A percentile compares a stretch with the other conserved stretches of the same genome.
These are phyloP conservation scores for Gomphus sp. DNA, from an alignment of 1,284 basidiomycete genomes.

Conservation along the genomic window DNA sequence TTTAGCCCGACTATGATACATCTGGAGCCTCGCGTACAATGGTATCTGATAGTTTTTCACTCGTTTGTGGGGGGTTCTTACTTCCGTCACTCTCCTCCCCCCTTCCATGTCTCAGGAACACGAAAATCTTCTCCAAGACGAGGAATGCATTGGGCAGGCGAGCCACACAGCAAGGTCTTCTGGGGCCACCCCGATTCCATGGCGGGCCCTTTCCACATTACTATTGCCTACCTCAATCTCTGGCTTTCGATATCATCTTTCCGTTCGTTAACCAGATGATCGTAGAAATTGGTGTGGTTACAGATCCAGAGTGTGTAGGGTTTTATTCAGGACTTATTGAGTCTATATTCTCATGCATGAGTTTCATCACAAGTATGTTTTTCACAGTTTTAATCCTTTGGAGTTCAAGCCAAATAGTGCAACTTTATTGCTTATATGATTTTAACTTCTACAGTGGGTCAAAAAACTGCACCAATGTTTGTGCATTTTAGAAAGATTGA, in stretches of 20 bases:
- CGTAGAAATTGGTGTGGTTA: slow-evolving; percentile 17
- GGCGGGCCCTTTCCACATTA: slow-evolving; percentile 10
- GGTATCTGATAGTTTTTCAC: not conserved
- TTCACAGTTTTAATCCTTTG: not conserved
- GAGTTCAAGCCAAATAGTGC: too few species aligned
- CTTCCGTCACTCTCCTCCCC: not conserved
- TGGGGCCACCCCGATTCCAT: slow-evolving; percentile 10
- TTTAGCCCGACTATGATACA: not conserved
- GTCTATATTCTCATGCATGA: slow-evolving; percentile 14
- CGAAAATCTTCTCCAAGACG: not conserved
- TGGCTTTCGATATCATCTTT: slow-evolving; percentile 16
- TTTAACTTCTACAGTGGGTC: not conserved
- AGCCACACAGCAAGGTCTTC: not conserved
- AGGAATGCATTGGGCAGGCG: not conserved
- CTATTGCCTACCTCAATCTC: slow-evolving; percentile 11
- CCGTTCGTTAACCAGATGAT: slow-evolving; percentile 18
- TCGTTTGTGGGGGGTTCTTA: not conserved
- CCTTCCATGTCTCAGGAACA: not conserved
- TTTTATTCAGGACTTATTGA: slow-evolving; percentile 17
- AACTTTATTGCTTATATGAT: not conserved
- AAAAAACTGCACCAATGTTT: too few species aligned
- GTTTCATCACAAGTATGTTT: slow-evolving; percentile 14
- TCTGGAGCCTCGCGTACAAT: not conserved
- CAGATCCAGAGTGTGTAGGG: slow-evolving; percentile 17
- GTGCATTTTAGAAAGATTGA: too few species aligned